Conservation (phyloP, 179 eudicot species). For the Spinacia oleracea region DNA sequence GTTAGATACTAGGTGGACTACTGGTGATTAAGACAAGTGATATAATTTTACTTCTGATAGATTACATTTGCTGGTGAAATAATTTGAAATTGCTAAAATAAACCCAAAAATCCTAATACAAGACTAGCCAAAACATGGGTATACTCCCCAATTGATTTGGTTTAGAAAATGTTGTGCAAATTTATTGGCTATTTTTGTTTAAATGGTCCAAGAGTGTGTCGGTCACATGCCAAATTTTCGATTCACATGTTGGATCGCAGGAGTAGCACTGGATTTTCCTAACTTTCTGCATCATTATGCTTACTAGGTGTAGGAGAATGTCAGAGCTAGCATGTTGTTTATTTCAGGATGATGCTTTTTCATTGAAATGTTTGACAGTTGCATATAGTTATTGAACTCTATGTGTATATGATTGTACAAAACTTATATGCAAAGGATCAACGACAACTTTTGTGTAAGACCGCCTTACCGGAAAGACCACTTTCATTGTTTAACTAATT, state of each 20-base stretch:
- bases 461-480: too few species aligned
- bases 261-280: conserved; percentile 4
- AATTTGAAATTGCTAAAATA: not conserved
- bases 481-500: too few species aligned
- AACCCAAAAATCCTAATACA: too few species aligned
- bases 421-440: too few species aligned
- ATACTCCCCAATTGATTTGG: not conserved
- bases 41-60: not conserved
- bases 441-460: too few species aligned
- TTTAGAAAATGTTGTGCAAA: not conserved
- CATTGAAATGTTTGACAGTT: too few species aligned
- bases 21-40: not conserved
- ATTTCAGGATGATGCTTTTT: not conserved
- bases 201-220: not conserved
- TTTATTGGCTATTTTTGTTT: too few species aligned
- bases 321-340: not conserved
- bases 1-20: too few species aligned
- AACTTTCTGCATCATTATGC: conserved; percentile 1
- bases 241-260: too few species aligned
- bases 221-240: too few species aligned
- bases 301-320: conserved; percentile 15
- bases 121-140: not conserved
- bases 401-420: too few species aligned
- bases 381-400: too few species aligned
- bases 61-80: not conserved